Base-by-base conservation (phyloP, 176 grass and related monocot species). In the Aechmea fasciata region DNA sequence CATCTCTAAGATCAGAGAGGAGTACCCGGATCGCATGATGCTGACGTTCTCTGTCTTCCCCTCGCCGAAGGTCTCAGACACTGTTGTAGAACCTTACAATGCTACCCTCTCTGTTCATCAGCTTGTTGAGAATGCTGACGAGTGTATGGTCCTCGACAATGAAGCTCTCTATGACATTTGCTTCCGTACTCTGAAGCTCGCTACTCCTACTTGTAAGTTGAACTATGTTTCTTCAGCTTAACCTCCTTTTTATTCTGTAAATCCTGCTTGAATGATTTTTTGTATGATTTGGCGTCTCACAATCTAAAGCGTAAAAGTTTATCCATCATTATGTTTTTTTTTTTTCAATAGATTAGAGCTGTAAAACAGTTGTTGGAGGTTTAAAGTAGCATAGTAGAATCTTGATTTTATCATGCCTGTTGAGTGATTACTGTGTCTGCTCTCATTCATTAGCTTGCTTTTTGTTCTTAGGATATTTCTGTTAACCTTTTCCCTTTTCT, bases 21-120 rank as follows among this genome's bases (percentile, higher is more conserved):
- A 92, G 77, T 92, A 92, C 77, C 90, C 90, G 1, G 90, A 92
- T 64, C 13, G 90, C n/a, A 92, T 92, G 90, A 92, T 92, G 90
- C n/a, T 92, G n/a, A 92, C 90, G 0, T 92, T 92, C 74, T 92
- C 90, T 0, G 90, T 92, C 13, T 92, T 92, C 85, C 90, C 90
- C 13, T 91, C 89, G 1, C 89, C 89, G 10, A 91, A 91, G 79
- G 89, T 91, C 28, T 91, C 89, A 26, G 90, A 92, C 22, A 92
- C 90, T 48, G 90, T 92, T 0, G 90, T 92, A 0, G 90, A 92
- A 66, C 90, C 90, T 13, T 92, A 92, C 76, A 92, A 92, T 22
- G 90, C 90, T 13, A 92, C 90, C 0, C 90, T 92, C 25, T 92
- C 90, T 8, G 90, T 92, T 11, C 90, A 89, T 71, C 90, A 92